Percentiles rank a stretch among this genome's conserved stretches.
These are phyloP conservation scores for Coemansia sp. DNA, from an alignment of 192 early-diverging fungal genomes.

Conservation along the genomic window DNA sequence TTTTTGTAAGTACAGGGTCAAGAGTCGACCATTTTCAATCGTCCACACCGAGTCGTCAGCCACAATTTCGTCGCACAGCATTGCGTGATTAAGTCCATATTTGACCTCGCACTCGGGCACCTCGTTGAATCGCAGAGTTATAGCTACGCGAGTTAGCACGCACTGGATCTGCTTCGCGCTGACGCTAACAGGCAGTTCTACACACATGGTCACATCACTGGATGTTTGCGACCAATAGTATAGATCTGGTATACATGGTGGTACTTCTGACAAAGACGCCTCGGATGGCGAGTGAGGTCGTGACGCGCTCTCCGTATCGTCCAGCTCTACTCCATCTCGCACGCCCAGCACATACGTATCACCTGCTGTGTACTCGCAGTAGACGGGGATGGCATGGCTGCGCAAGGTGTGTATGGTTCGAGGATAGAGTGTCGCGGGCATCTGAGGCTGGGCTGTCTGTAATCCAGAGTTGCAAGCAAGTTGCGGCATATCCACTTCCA, in stretches of 20 bases:
- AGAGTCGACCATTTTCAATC: conserved; percentile 59
- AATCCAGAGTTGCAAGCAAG: neutral
- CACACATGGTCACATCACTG: conserved; percentile 66
- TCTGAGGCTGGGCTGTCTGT: neutral
- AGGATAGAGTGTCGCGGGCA: neutral
- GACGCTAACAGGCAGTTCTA: conserved; percentile 59
- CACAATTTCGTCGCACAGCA: conserved; percentile 53
- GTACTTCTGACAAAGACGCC: neutral
- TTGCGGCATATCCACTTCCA: conserved; percentile 23
- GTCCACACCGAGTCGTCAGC: conserved; percentile 69
- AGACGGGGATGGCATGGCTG: conserved; percentile 48
- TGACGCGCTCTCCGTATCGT: conserved; percentile 38
- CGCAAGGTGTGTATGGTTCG: conserved; percentile 28
- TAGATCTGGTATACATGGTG: conserved; percentile 14
- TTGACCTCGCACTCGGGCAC: conserved; percentile 18
- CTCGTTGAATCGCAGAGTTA: conserved; percentile 46
- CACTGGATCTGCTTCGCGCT: conserved; percentile 62
- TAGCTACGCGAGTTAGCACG: conserved; percentile 55
- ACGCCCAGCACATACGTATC: conserved; percentile 40
- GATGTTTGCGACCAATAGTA: conserved; percentile 75
- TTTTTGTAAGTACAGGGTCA: conserved; percentile 69
- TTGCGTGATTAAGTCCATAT: conserved; percentile 11
- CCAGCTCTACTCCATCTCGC: conserved; percentile 30
- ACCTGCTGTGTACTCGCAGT: conserved; percentile 31
- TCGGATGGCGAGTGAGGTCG: neutral